Evolutionary conservation across 805 yeast genomes (phyloP).

Genomic region (Zygoascus tannicola): DNA sequence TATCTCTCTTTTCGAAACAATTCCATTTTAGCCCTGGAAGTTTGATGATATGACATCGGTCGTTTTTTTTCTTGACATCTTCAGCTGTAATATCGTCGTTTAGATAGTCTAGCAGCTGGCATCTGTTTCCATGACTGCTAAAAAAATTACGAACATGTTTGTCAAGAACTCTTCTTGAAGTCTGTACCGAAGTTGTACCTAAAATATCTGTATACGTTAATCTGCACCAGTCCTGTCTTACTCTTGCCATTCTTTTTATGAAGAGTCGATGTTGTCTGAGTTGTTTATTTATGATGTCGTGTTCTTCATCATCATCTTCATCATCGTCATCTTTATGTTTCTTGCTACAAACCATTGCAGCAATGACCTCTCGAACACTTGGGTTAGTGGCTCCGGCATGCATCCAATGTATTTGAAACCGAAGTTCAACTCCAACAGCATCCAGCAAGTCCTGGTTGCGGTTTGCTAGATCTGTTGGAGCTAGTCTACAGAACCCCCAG

Average conservation of each 20-base stretch:
- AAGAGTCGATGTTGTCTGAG: not conserved
- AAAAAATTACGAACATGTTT: no score
- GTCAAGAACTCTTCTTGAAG: constrained; percentile 2
- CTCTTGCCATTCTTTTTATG: not conserved
- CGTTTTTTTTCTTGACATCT: not conserved
- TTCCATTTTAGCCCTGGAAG: not conserved
- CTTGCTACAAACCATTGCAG: not conserved
- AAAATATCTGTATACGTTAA: not conserved
- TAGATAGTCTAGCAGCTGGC: constrained; percentile 1
- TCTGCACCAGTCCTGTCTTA: not conserved
- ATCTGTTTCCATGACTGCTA: not conserved
- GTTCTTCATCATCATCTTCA: no score
- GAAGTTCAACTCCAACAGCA: not conserved
- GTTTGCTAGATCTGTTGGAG: not conserved
- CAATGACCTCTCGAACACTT: constrained; percentile 9
- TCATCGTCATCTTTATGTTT: not conserved
- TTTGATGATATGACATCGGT: not conserved
- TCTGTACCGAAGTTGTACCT: not conserved
- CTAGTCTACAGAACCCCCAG: constrained; percentile 11
- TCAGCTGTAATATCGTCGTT: not conserved
- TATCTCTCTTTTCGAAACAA: constrained; percentile 2
- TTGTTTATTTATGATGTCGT: not conserved
- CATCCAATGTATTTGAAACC: constrained; percentile 4
- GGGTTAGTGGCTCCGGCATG: constrained; percentile 3
- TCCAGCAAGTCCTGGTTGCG: not conserved